Percentiles rank a stretch among this genome's conserved stretches.
phyloP scores from a whole-genome alignment of 495 filamentous ascomycete species.

The Neurospora sp. region DNA sequence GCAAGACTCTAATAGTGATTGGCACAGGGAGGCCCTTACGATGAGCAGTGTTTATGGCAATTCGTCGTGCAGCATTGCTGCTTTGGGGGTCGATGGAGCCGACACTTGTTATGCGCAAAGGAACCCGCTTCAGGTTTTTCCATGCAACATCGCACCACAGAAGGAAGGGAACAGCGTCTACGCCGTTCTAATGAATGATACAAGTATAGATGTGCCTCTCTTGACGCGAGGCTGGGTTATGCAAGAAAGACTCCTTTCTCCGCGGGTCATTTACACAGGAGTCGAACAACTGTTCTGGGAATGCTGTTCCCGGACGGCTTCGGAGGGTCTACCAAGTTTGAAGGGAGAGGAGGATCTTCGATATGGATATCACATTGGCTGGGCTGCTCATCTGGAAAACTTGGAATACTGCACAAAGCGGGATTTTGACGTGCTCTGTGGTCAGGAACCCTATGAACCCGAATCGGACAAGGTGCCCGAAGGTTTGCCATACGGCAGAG shows the following conservation, averaged over 20 bases:
- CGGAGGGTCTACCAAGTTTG: neutral
- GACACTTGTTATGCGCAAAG: neutral
- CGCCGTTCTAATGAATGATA: too few relatives aligned
- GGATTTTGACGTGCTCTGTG: neutral
- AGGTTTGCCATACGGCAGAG: too few relatives aligned
- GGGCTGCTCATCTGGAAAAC: rapidly evolving
- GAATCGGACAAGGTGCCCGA: too few relatives aligned
- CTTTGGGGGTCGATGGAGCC: neutral
- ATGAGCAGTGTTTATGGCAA: neutral
- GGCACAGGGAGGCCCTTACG: neutral
- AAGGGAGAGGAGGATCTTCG: neutral
- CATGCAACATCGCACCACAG: neutral
- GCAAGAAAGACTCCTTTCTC: neutral
- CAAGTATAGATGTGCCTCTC: neutral
- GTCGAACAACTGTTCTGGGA: neutral
- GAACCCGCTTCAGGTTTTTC: neutral
- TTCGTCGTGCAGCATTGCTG: neutral
- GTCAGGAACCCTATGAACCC: rapidly evolving
- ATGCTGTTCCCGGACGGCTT: neutral
- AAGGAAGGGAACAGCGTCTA: rapidly evolving
- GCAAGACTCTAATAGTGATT: neutral
- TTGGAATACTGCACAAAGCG: neutral
- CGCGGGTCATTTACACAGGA: neutral
- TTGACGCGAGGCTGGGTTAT: neutral
- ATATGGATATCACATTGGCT: too few relatives aligned